A percentile compares a stretch with the other conserved stretches of the same genome.
Evolutionary conservation across 139 green algal species (phyloP).

Genomic region (Gonium pectorale): DNA sequence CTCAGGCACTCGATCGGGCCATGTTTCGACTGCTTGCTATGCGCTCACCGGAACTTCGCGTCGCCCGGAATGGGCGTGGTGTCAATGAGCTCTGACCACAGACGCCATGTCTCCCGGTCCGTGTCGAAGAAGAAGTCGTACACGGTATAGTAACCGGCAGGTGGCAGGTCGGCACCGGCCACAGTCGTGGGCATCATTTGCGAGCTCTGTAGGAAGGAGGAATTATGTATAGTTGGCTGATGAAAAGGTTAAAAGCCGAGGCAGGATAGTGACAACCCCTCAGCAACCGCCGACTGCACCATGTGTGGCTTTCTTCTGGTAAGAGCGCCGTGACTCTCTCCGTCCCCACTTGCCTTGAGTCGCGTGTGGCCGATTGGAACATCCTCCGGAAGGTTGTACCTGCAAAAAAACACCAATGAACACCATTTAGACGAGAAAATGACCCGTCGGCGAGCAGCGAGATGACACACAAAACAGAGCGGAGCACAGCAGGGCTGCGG

Average conservation of each 20-base stretch:
- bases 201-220: not conserved
- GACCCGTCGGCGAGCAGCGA: too few relatives aligned
- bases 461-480: too few relatives aligned
- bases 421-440: not conserved
- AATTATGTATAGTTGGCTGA: too few relatives aligned
- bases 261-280: too few relatives aligned
- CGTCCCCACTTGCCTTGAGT: constrained; percentile 4
- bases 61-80: constrained; percentile 48
- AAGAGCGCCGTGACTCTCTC: too few relatives aligned
- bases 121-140: constrained; percentile 68
- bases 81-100: constrained; percentile 56
- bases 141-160: constrained; percentile 15
- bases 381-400: constrained; percentile 64
- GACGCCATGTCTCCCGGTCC: constrained; percentile 46
- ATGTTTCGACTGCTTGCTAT: not conserved
- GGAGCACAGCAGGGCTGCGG: not conserved
- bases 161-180: not conserved
- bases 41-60: constrained; percentile 50
- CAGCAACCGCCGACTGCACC: too few relatives aligned
- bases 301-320: too few relatives aligned
- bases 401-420: not conserved
- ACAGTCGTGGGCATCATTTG: constrained; percentile 58
- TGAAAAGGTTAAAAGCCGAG: too few relatives aligned
- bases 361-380: constrained; percentile 56
- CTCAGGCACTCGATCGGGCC: too few relatives aligned